Conservation (phyloP, 164 flowering plant genomes). For the Chimonanthus praecox region DNA sequence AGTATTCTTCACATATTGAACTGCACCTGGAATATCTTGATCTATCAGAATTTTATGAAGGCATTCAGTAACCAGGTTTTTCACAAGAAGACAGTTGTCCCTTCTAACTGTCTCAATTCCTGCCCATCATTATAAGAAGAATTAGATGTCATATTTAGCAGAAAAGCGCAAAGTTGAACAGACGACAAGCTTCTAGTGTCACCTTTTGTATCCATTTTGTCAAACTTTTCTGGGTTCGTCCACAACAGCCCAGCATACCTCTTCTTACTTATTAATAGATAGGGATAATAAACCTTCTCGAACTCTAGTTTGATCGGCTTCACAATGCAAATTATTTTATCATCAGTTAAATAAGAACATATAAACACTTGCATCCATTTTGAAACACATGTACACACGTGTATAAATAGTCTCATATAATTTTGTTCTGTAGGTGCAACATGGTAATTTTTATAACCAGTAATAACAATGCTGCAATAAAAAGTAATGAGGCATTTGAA, state of each 20-base stretch:
- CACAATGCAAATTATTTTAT: slow-evolving; percentile 13
- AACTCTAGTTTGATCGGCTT: slow-evolving; percentile 98
- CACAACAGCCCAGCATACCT: slow-evolving; percentile 95
- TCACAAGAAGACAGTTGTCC: slow-evolving; percentile 92
- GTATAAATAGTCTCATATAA: background rate
- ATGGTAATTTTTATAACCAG: background rate
- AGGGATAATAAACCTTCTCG: slow-evolving; percentile 96
- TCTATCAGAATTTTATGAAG: slow-evolving; percentile 89
- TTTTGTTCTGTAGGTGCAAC: background rate
- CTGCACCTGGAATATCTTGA: slow-evolving; percentile 85
- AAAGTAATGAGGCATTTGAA: background rate
- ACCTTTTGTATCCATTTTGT: slow-evolving; percentile 99
- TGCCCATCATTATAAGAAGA: slow-evolving; percentile 22
- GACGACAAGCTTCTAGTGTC: slow-evolving; percentile 2
- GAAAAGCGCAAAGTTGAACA: background rate
- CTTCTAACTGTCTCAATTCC: slow-evolving; percentile 98
- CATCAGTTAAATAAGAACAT: slow-evolving; percentile 4
- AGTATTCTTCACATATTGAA: slow-evolving; percentile 84
- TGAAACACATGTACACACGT: background rate
- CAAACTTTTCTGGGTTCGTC: slow-evolving; percentile 89
- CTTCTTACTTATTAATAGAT: slow-evolving; percentile 94
- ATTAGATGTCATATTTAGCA: slow-evolving; percentile 3
- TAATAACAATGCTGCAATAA: background rate
- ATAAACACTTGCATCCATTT: too few species aligned
- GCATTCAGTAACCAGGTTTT: slow-evolving; percentile 91